Conservation (phyloP, 371 early-diverging fungal species). For the Synchytrium microbalum region DNA sequence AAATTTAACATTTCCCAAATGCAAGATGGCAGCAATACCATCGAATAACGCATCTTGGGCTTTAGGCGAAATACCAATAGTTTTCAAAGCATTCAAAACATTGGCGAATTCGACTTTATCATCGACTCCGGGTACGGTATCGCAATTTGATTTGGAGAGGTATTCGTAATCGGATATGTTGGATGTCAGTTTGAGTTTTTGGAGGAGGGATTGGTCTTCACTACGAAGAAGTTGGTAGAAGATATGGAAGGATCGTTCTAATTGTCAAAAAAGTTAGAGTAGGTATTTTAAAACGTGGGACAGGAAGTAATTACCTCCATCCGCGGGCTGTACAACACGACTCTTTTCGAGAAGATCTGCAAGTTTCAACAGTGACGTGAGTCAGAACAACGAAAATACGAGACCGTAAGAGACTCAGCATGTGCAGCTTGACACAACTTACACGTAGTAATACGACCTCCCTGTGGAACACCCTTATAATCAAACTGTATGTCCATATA, state of each 20-base stretch:
- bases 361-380: slow-evolving; percentile 17
- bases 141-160: slow-evolving; percentile 7
- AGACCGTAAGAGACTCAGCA: not conserved
- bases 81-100: slow-evolving; percentile 9
- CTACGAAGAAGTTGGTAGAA: slow-evolving; percentile 40
- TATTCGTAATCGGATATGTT: slow-evolving; percentile 10
- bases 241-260: slow-evolving; percentile 40
- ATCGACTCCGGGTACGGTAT: slow-evolving; percentile 10
- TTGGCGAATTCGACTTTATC: slow-evolving; percentile 11
- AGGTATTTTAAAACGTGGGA: too few species aligned
- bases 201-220: slow-evolving; percentile 10
- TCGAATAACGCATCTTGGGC: slow-evolving; percentile 8
- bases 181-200: slow-evolving; percentile 7
- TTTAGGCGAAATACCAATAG: slow-evolving; percentile 12
- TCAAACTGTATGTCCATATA: slow-evolving; percentile 43
- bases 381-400: not conserved
- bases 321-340: slow-evolving; percentile 30
- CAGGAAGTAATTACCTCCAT: too few species aligned
- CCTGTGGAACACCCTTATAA: slow-evolving; percentile 27
- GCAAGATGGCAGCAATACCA: slow-evolving; percentile 21
- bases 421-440: not conserved
- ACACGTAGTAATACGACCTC: slow-evolving; percentile 36
- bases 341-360: slow-evolving; percentile 45
- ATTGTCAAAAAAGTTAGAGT: not conserved
- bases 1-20: slow-evolving; percentile 22